These are phyloP conservation scores for Mortierella polycephala DNA, from an alignment of 371 early-diverging fungal genomes.

Conservation along the genomic window DNA sequence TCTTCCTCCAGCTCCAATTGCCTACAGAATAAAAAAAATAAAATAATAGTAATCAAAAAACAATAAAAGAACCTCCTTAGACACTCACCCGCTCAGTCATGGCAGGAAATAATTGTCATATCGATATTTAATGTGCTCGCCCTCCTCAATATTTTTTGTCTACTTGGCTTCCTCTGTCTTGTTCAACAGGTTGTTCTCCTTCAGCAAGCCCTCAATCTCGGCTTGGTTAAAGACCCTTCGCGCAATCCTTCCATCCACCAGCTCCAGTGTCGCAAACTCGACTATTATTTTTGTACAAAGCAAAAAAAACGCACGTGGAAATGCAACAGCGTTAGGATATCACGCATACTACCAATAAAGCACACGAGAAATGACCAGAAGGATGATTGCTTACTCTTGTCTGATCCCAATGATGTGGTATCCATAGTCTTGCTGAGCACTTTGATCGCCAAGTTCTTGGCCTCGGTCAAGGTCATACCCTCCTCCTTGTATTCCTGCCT, in stretches of 20 bases:
- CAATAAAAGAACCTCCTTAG: no score
- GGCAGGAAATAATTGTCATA: no score
- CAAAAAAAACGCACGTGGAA: not conserved
- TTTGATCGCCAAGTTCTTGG: conserved; percentile 89
- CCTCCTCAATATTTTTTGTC: no score
- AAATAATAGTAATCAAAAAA: no score
- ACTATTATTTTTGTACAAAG: conserved; percentile 22
- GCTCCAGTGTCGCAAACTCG: conserved; percentile 55
- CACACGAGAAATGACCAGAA: no score
- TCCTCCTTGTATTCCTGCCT: conserved; percentile 96
- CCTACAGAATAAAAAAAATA: no score
- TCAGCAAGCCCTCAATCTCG: conserved; percentile 54
- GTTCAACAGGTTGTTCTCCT: conserved; percentile 50
- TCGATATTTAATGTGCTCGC: no score
- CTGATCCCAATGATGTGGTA: conserved; percentile 85
- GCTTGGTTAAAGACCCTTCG: conserved; percentile 45
- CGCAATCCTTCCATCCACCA: conserved; percentile 50
- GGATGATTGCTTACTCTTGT: conserved; percentile 79
- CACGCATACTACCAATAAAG: no score
- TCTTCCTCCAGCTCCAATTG: no score
- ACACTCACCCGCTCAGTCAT: no score
- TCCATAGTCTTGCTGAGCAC: conserved; percentile 97
- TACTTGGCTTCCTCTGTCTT: conserved; percentile 55
- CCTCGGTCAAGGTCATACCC: conserved; percentile 84
- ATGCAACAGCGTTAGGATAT: no score